A percentile compares a stretch with the other conserved stretches of the same genome.
Evolutionary conservation across 164 flowering plant genomes (phyloP).

Genomic region (Dillenia turbinata): DNA sequence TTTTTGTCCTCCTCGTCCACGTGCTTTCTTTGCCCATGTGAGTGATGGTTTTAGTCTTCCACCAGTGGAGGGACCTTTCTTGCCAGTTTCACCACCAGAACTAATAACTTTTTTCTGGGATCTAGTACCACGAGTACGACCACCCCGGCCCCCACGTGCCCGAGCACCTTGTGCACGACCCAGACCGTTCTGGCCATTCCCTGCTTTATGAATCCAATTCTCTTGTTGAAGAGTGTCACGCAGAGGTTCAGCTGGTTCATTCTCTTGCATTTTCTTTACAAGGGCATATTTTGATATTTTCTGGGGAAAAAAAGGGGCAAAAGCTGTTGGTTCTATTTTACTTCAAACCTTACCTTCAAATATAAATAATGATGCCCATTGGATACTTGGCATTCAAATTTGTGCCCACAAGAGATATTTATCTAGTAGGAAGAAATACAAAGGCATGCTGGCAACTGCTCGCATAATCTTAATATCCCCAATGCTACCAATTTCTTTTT

Average conservation of each 20-base stretch:
- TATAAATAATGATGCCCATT: too few relatives aligned
- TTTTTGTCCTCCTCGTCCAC: conserved; percentile 50
- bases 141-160: conserved; percentile 37
- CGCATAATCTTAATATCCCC: too few relatives aligned
- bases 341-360: too few relatives aligned
- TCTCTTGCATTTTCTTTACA: conserved; percentile 33
- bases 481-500: too few relatives aligned
- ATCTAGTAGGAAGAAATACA: background rate
- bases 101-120: conserved; percentile 34
- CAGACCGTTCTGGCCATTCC: conserved; percentile 19
- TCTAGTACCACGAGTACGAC: conserved; percentile 43
- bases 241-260: conserved; percentile 20
- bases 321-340: background rate
- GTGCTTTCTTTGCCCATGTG: conserved; percentile 43
- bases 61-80: conserved; percentile 14
- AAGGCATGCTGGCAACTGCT: too few relatives aligned
- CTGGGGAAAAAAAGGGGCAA: conserved; percentile 23
- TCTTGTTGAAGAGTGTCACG: conserved; percentile 33
- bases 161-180: conserved; percentile 22
- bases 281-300: conserved; percentile 35
- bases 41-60: conserved; percentile 23
- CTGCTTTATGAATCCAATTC: conserved; percentile 28
- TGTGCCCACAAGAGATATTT: too few relatives aligned
- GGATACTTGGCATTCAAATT: too few relatives aligned
- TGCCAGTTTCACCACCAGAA: conserved; percentile 29